Base-by-base conservation (phyloP, 2,329 filamentous ascomycete genomes). In the Fusarium torulosum region DNA sequence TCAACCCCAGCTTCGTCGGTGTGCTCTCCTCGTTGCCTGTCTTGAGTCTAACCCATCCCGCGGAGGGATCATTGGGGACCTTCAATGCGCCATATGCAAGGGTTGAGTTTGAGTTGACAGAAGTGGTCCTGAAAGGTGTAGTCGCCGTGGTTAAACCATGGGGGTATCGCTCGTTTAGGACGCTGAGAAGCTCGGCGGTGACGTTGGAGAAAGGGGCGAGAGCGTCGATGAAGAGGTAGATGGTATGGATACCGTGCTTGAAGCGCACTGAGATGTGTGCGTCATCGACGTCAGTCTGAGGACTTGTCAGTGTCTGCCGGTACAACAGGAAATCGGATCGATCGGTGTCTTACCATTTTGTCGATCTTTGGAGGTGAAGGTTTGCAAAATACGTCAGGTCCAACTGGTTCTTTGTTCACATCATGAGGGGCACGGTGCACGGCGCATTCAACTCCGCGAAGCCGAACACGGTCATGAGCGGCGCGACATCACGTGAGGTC, bases 181-280 rank as follows among this genome's bases (percentile, higher is more conserved):
- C 79, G 1, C 81, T 77, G 19, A 91, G 78, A 3, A 94, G 84
- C 20, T 88, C 83, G 19, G 81, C 71, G 57, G 88, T 88, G 59
- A 91, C 80, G 2, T 81, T 77, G 17, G 82, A 78, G 72, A 93
- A 87, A 13, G 87, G 78, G 38, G 84, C 83, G 15, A 84, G 79
- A 7, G 88, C 80, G 38, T 88, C 84, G 44, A 90, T 83, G 64
- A 91, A 89, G 59, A 94, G 82, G 72, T 91, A 87, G 67, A 93
- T 83, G 6, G 90, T 94, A 71, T 89, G 86, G 59, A 88, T 87
- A 74, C 90, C 88, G 75, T 91, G 85, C 77, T 93, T 93, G 80
- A 94, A 88, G 61, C 89, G 85, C 55, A 94, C 80, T 11, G 90
- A 92, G 71, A 87, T 83, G 69, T 85, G 81, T n/a, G 83, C 79